Conservation (phyloP, 2,329 filamentous ascomycete genomes). For the Aspergillus alliaceus region DNA sequence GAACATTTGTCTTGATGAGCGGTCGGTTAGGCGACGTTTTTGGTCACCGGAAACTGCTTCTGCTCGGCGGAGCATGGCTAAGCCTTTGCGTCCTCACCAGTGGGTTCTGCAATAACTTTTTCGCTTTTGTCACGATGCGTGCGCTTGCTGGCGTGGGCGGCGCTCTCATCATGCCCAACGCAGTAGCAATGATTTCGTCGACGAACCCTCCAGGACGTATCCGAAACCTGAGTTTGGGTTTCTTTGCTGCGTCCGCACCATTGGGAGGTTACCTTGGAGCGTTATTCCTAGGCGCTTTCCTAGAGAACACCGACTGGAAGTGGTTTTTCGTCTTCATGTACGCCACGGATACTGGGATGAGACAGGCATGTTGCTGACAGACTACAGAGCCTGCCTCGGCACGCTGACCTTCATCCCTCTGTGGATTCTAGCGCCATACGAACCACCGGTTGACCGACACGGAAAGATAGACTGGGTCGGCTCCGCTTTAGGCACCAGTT, state of each 20-base stretch:
- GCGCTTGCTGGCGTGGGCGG: slow-evolving; percentile 54
- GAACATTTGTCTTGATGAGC: slow-evolving; percentile 59
- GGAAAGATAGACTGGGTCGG: slow-evolving; percentile 46
- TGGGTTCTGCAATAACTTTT: slow-evolving; percentile 48
- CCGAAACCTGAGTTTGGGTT: slow-evolving; percentile 47
- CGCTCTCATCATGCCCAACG: slow-evolving; percentile 54
- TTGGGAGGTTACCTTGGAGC: slow-evolving; percentile 48
- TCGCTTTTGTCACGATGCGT: slow-evolving; percentile 45
- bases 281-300: slow-evolving; percentile 42
- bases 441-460: slow-evolving; percentile 34
- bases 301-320: slow-evolving; percentile 37
- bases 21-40: slow-evolving; percentile 60
- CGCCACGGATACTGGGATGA: background rate
- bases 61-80: slow-evolving; percentile 58
- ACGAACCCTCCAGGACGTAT: slow-evolving; percentile 49
- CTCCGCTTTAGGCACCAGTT: slow-evolving; percentile 38
- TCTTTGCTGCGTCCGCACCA: slow-evolving; percentile 51
- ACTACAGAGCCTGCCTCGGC: slow-evolving; percentile 23
- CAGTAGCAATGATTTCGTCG: slow-evolving; percentile 51
- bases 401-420: slow-evolving; percentile 23
- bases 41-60: slow-evolving; percentile 57
- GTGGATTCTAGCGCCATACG: slow-evolving; percentile 27
- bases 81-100: slow-evolving; percentile 53
- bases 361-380: background rate
- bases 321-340: slow-evolving; percentile 46